Conservation (phyloP, 2,329 filamentous ascomycete species). For the Fusarium begoniae region DNA sequence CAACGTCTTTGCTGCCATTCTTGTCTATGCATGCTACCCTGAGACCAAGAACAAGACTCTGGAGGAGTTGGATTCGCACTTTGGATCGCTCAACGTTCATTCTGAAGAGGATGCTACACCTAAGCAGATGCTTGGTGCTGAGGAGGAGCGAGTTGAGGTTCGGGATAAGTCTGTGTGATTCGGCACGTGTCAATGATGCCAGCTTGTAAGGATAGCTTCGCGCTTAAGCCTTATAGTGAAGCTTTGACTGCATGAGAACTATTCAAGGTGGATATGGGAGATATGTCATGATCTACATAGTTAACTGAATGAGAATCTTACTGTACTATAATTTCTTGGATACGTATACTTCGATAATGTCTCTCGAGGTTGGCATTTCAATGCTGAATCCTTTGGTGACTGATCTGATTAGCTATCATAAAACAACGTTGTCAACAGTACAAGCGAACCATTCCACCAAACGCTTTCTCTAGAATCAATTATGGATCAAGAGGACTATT, state of each 20-base stretch:
- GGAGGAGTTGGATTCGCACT: constrained; percentile 16
- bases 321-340: too few species aligned
- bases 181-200: rapidly evolving
- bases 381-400: too few species aligned
- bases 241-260: background rate
- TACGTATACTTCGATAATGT: too few species aligned
- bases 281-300: background rate
- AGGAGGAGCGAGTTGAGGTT: background rate
- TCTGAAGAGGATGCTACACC: constrained; percentile 15
- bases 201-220: background rate
- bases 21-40: constrained; percentile 15
- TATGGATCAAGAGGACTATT: too few species aligned
- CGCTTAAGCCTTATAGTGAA: rapidly evolving
- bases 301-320: too few species aligned
- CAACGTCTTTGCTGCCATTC: constrained; percentile 3
- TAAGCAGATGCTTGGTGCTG: constrained; percentile 14
- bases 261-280: background rate
- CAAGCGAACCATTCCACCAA: too few species aligned
- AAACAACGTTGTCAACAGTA: too few species aligned
- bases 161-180: background rate
- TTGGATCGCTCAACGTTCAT: constrained; percentile 12
- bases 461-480: too few species aligned
- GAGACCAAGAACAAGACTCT: constrained; percentile 16
- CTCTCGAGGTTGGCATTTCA: too few species aligned
- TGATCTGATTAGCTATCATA: too few species aligned